Percentiles rank a stretch among this genome's conserved stretches.
Evolutionary conservation across 2,329 filamentous ascomycete species (phyloP).

Genomic region (Aquanectria penicillioides): DNA sequence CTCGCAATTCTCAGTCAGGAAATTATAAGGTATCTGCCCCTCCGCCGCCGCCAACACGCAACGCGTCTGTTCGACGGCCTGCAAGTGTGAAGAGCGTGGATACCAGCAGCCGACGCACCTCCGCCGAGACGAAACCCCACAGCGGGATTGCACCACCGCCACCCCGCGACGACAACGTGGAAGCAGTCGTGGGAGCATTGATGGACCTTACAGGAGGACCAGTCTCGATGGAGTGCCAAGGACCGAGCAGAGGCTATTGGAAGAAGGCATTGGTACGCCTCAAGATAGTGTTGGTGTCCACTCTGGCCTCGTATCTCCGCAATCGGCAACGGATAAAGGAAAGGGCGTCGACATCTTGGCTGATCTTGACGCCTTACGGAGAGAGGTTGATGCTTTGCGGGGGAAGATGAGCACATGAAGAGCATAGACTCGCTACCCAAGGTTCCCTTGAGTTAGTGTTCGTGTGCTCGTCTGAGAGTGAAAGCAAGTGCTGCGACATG

Average conservation of each 20-base stretch:
- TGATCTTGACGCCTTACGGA: conserved; percentile 76
- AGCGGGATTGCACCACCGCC: conserved; percentile 51
- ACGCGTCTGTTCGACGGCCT: conserved; percentile 56
- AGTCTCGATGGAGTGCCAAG: conserved; percentile 46
- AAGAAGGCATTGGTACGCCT: conserved; percentile 20
- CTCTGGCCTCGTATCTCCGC: conserved; percentile 29
- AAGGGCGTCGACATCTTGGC: conserved; percentile 71
- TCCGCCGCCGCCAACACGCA: conserved; percentile 58
- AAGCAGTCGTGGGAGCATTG: conserved; percentile 56
- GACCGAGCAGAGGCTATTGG: conserved; percentile 27
- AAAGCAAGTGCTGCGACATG: background rate
- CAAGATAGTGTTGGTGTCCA: conserved; percentile 8
- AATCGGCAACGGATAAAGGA: conserved; percentile 37
- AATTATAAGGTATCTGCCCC: conserved; percentile 42
- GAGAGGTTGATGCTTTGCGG: conserved; percentile 76
- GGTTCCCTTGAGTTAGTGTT: background rate
- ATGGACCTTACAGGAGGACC: conserved; percentile 45
- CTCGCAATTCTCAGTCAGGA: conserved; percentile 27
- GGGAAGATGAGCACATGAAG: conserved; percentile 43
- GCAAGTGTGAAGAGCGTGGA: conserved; percentile 56
- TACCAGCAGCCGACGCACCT: conserved; percentile 42
- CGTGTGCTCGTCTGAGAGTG: background rate
- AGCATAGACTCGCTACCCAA: conserved; percentile 8
- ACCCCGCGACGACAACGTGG: conserved; percentile 63
- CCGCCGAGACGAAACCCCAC: conserved; percentile 42